phyloP scores from a whole-genome alignment of 305 asterid species.

The Solanum aculeatissimum region DNA sequence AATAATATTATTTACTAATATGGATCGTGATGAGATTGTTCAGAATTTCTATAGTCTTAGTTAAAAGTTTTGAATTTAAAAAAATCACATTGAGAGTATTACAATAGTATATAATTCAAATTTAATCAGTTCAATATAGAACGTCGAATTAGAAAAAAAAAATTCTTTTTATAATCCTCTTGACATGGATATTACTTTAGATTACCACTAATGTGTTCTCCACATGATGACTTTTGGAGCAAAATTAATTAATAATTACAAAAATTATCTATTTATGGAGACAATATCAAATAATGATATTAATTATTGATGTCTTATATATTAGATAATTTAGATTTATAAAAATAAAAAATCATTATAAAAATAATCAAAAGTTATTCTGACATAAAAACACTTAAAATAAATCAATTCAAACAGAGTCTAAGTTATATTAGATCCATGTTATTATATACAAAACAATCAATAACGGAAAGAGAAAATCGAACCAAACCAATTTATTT shows the following conservation, averaged over 20 bases:
- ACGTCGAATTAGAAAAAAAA: fast-evolving
- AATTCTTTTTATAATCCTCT: not conserved
- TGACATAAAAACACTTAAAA: not conserved
- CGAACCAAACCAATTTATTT: not conserved
- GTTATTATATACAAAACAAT: not conserved
- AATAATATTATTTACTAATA: not conserved
- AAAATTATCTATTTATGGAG: not conserved
- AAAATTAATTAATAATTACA: not conserved
- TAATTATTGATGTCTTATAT: not conserved
- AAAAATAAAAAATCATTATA: not conserved
- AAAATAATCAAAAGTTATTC: not conserved
- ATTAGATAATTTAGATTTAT: not conserved
- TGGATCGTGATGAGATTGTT: not conserved
- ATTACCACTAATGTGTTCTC: not conserved
- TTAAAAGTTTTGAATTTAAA: fast-evolving
- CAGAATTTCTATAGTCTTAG: fast-evolving
- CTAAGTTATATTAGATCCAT: not conserved
- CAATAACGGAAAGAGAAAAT: not conserved
- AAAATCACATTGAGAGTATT: not conserved
- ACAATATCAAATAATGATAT: not conserved
- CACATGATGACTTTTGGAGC: not conserved
- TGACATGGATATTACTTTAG: not conserved
- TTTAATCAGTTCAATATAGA: not conserved
- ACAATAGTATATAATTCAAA: no score
- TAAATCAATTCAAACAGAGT: no score